Conservation (phyloP, 495 filamentous ascomycete genomes). For the Evernia prunastri region DNA sequence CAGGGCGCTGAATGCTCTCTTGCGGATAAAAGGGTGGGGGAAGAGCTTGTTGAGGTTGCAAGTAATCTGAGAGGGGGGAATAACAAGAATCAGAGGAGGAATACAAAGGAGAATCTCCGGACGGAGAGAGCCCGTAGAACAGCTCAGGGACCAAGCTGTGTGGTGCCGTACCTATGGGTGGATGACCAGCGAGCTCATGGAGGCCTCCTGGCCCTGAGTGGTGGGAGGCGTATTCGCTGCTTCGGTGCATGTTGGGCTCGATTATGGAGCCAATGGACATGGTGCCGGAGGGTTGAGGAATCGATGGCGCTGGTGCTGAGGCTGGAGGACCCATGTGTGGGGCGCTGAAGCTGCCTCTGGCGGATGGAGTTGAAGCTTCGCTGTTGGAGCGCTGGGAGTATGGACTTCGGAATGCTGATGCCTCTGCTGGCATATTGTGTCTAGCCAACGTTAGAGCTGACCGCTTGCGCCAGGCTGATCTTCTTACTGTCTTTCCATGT, state of each 20-base stretch:
- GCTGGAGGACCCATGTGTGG: slow-evolving; percentile 18
- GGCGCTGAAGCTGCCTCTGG: slow-evolving; percentile 15
- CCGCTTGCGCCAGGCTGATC: background rate
- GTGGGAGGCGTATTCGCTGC: slow-evolving; percentile 18
- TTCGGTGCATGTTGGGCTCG: slow-evolving; percentile 36
- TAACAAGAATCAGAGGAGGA: slow-evolving; percentile 29
- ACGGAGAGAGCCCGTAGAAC: slow-evolving; percentile 21
- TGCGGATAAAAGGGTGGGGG: slow-evolving; percentile 17
- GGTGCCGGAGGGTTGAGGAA: slow-evolving; percentile 31
- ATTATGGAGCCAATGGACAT: slow-evolving; percentile 45
- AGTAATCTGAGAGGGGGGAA: slow-evolving; percentile 26
- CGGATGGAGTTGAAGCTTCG: slow-evolving; percentile 20
- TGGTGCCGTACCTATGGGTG: slow-evolving; percentile 23
- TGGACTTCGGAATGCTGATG: slow-evolving; percentile 19
- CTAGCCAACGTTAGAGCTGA: slow-evolving; percentile 10
- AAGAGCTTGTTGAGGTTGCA: slow-evolving; percentile 21
- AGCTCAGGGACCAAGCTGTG: slow-evolving; percentile 21
- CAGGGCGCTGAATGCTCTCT: slow-evolving; percentile 19
- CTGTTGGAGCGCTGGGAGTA: slow-evolving; percentile 23
- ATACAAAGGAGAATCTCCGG: slow-evolving; percentile 27
- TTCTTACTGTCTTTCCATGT: slow-evolving; percentile 77
- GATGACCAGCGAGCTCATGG: slow-evolving; percentile 19
- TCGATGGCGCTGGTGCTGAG: slow-evolving; percentile 28
- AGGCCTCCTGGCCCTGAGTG: slow-evolving; percentile 15
- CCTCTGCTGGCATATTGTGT: slow-evolving; percentile 25